Percentiles rank a stretch among this genome's conserved stretches.
These are phyloP conservation scores for Exidia glandulosa DNA, from an alignment of 768 basidiomycete genomes.

Conservation along the genomic window DNA sequence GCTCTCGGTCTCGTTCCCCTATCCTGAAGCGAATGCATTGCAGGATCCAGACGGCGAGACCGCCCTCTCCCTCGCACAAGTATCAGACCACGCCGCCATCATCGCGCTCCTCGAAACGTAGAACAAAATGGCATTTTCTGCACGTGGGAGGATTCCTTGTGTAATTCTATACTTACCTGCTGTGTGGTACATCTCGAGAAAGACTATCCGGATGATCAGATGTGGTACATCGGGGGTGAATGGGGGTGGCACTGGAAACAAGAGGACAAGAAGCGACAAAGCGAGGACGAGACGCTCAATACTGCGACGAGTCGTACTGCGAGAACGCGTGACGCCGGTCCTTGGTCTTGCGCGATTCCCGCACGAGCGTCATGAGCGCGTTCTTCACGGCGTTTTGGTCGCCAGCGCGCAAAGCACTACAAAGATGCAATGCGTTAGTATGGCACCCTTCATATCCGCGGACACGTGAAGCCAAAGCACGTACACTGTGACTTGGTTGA, in stretches of 20 bases:
- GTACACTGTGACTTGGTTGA: slow-evolving; percentile 65
- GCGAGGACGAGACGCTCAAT: not conserved
- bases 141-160: not conserved
- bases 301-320: not conserved
- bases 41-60: not conserved
- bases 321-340: not conserved
- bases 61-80: not conserved
- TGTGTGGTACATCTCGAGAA: no score
- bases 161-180: not conserved
- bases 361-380: not conserved
- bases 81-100: not conserved
- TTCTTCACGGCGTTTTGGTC: not conserved
- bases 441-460: not conserved
- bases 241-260: no score
- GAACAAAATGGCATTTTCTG: not conserved
- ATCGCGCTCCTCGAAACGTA: not conserved
- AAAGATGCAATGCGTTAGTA: not conserved
- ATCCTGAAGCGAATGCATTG: not conserved
- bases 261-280: not conserved
- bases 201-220: no score
- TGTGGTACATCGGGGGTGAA: no score
- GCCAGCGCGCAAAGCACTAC: not conserved
- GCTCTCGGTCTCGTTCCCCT: not conserved
- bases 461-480: slow-evolving; percentile 25
- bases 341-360: not conserved